Evolutionary conservation across 768 basidiomycete species (phyloP).

Genomic region (Boletus edulis): DNA sequence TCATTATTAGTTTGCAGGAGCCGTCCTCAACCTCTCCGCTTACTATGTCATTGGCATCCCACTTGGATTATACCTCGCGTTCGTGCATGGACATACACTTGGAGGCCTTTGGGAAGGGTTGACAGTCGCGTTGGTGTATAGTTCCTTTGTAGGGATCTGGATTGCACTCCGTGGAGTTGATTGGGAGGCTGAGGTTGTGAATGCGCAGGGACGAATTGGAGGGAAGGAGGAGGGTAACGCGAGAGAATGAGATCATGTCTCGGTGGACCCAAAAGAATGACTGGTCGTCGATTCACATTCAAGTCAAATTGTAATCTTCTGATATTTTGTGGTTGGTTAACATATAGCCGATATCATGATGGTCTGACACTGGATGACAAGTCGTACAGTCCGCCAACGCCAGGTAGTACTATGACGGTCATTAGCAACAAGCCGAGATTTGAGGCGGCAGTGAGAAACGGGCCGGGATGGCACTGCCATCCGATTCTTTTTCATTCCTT

Average conservation of each 20-base stretch:
- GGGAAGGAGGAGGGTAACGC: constrained; percentile 40
- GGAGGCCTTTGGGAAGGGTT: constrained; percentile 86
- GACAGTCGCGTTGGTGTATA: constrained; percentile 63
- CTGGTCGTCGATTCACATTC: no score
- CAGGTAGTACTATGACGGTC: no score
- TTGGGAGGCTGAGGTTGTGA: constrained; percentile 59
- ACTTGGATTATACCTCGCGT: constrained; percentile 75
- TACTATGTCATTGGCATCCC: constrained; percentile 88
- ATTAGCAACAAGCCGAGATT: no score
- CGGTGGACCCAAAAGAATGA: no score
- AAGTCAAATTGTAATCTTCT: no score
- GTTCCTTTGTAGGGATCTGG: constrained; percentile 53
- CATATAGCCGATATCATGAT: no score
- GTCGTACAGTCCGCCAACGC: no score
- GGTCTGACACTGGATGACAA: no score
- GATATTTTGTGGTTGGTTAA: no score
- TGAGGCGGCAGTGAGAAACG: no score
- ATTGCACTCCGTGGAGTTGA: constrained; percentile 53
- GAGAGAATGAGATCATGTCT: not conserved
- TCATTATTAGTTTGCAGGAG: constrained; percentile 56
- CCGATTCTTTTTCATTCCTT: no score
- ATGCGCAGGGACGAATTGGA: constrained; percentile 26
- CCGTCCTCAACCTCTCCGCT: constrained; percentile 57
- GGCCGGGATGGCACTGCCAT: no score
- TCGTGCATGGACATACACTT: constrained; percentile 54